Percentiles rank a stretch among this genome's conserved stretches.
These are phyloP conservation scores for Plantago elongata DNA, from an alignment of 257 asterid species.

Conservation along the genomic window DNA sequence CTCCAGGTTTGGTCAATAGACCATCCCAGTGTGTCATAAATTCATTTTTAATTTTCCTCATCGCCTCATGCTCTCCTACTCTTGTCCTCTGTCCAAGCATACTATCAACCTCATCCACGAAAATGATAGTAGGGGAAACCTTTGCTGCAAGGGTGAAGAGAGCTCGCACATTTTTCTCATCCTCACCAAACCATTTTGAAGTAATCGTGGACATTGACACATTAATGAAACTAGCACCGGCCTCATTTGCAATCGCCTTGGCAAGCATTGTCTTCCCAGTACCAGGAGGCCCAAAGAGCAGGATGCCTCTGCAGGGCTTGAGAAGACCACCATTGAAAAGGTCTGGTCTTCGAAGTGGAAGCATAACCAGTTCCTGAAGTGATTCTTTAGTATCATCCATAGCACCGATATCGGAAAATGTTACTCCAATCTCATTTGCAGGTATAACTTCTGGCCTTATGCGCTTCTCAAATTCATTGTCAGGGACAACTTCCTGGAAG, in stretches of 20 bases:
- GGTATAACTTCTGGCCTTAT: constrained; percentile 96
- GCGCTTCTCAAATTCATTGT: constrained; percentile 93
- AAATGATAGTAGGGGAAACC: constrained; percentile 89
- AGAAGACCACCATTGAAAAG: constrained; percentile 94
- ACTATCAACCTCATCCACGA: constrained; percentile 97
- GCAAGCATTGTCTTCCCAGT: constrained; percentile 99
- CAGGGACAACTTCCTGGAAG: constrained; percentile 81
- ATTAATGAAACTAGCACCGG: constrained; percentile 96
- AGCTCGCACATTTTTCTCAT: constrained; percentile 92
- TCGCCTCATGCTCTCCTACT: constrained; percentile 96
- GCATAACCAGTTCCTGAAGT: constrained; percentile 98
- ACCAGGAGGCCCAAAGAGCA: constrained; percentile 98
- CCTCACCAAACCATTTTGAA: constrained; percentile 99
- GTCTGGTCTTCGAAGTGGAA: constrained; percentile 95
- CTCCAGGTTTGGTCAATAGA: constrained; percentile 78
- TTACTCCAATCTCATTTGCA: constrained; percentile 78
- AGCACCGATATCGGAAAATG: constrained; percentile 86
- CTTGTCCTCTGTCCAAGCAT: constrained; percentile 97
- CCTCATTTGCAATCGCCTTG: constrained; percentile 94
- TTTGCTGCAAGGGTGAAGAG: constrained; percentile 95
- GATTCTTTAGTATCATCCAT: constrained; percentile 83
- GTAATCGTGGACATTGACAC: constrained; percentile 97
- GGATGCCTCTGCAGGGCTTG: constrained; percentile 95
- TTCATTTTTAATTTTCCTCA: constrained; percentile 93
- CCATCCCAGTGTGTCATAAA: constrained; percentile 99